These are phyloP conservation scores for Tolypocladium ophioglossoides DNA, from an alignment of 2,329 filamentous ascomycete genomes.

Conservation along the genomic window DNA sequence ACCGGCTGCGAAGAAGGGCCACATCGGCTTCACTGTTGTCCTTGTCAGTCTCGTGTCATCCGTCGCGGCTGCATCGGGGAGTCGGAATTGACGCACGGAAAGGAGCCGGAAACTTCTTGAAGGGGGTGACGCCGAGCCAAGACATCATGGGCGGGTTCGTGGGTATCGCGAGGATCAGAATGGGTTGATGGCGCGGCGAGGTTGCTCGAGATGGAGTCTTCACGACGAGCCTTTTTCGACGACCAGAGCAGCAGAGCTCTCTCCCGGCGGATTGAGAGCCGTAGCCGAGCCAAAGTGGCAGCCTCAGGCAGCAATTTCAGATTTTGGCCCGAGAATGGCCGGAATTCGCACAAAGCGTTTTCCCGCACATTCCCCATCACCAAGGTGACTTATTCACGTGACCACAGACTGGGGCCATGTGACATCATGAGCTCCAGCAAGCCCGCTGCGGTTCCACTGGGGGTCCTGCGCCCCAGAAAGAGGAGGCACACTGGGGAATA, in stretches of 20 bases:
- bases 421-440: neutral
- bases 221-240: conserved; percentile 30
- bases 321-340: neutral
- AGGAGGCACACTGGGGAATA: neutral
- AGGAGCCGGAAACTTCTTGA: conserved; percentile 74
- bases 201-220: conserved; percentile 21
- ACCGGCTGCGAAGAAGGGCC: conserved; percentile 92
- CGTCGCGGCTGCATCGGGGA: conserved; percentile 5
- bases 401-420: neutral
- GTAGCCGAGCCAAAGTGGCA: conserved; percentile 16
- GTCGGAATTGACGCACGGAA: conserved; percentile 53
- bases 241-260: conserved; percentile 15
- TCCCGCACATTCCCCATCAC: neutral
- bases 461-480: neutral
- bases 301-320: conserved; percentile 16
- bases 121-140: conserved; percentile 53
- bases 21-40: conserved; percentile 70
- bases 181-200: conserved; percentile 21
- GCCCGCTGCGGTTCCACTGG: neutral
- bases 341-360: neutral
- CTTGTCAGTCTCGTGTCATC: conserved; percentile 15
- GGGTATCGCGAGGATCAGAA: conserved; percentile 22
- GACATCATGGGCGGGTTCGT: conserved; percentile 51
- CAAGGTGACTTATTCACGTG: neutral
- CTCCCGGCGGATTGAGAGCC: conserved; percentile 21